Conservation (phyloP, 805 yeast species). For the Scheffersomyces coipomensis region DNA sequence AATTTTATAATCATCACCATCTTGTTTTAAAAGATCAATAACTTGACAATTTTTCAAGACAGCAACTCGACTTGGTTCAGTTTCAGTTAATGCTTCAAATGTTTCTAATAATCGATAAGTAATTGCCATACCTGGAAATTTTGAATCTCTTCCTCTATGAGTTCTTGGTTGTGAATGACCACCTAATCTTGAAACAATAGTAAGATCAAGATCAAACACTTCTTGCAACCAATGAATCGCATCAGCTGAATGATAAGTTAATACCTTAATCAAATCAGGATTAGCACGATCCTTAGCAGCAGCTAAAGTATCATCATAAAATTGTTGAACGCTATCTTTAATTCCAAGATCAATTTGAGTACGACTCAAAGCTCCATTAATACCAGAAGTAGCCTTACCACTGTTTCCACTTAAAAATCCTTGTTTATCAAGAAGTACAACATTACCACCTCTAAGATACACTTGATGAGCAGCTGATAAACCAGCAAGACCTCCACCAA, state of each 20-base stretch:
- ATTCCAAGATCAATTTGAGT: constrained; percentile 53
- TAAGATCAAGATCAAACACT: constrained; percentile 58
- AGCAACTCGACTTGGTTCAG: constrained; percentile 43
- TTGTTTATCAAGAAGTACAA: constrained; percentile 56
- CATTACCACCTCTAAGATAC: constrained; percentile 51
- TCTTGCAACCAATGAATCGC: constrained; percentile 76
- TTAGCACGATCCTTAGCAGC: constrained; percentile 66
- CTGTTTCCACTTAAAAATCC: constrained; percentile 63
- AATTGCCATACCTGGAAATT: constrained; percentile 67
- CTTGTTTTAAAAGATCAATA: constrained; percentile 39
- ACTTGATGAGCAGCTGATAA: constrained; percentile 61
- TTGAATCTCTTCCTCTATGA: constrained; percentile 70
- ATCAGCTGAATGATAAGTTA: constrained; percentile 59
- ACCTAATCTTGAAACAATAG: constrained; percentile 72
- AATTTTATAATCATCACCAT: constrained; percentile 16
- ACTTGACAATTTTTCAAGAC: constrained; percentile 41
- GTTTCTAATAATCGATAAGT: constrained; percentile 53
- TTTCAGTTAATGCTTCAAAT: constrained; percentile 45
- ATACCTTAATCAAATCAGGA: constrained; percentile 54
- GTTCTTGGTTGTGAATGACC: constrained; percentile 83
- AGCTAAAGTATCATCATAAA: constrained; percentile 63
- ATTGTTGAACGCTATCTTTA: constrained; percentile 56
- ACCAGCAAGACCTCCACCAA: constrained; percentile 69
- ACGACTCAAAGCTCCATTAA: constrained; percentile 68
- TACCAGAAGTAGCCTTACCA: constrained; percentile 67